A percentile compares a stretch with the other conserved stretches of the same genome.
These are phyloP conservation scores for Coniella vitis DNA, from an alignment of 2,329 filamentous ascomycete species.

Conservation along the genomic window DNA sequence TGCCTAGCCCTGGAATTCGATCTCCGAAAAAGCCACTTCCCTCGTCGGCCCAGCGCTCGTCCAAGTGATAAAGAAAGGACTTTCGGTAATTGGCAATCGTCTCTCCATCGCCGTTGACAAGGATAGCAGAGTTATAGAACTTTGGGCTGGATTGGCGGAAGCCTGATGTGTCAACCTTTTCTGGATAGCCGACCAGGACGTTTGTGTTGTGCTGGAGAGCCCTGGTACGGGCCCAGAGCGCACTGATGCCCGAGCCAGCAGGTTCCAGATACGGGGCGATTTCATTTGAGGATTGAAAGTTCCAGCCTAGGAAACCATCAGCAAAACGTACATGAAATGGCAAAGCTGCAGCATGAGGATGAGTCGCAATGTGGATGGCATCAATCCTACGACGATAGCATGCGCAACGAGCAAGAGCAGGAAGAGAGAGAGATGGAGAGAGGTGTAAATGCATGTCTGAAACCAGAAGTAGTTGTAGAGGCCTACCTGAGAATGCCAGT, in stretches of 20 bases:
- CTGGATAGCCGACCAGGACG: conserved; percentile 69
- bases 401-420: too few species aligned
- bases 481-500: conserved; percentile 62
- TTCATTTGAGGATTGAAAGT: conserved; percentile 62
- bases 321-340: too few species aligned
- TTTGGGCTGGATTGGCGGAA: conserved; percentile 45
- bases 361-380: too few species aligned
- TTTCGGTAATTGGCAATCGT: conserved; percentile 56
- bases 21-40: conserved; percentile 19
- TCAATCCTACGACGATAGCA: too few species aligned
- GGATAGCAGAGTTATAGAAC: conserved; percentile 48
- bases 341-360: too few species aligned
- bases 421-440: too few species aligned
- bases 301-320: conserved; percentile 52
- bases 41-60: conserved; percentile 56
- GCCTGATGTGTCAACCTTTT: conserved; percentile 47
- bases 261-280: conserved; percentile 65
- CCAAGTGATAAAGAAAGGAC: conserved; percentile 48
- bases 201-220: conserved; percentile 61
- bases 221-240: conserved; percentile 62
- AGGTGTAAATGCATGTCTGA: too few species aligned
- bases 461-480: too few species aligned
- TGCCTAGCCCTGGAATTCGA: conserved; percentile 40
- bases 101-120: conserved; percentile 52
- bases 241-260: conserved; percentile 57